A percentile compares a stretch with the other conserved stretches of the same genome.
phyloP scores from a whole-genome alignment of 208 protist genomes.

The Acanthamoeba comandoni region DNA sequence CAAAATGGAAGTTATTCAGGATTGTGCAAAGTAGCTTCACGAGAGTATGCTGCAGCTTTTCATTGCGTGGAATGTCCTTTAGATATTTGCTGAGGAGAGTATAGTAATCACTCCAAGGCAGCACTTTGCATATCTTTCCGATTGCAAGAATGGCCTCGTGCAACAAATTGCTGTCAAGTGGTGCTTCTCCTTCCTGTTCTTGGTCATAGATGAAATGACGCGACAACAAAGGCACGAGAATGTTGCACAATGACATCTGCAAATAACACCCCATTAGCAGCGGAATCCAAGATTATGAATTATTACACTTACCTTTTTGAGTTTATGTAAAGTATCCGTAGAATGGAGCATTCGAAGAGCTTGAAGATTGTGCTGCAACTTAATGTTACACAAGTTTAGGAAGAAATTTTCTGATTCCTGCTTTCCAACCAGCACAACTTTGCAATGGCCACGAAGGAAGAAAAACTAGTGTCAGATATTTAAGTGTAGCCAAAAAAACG shows the following conservation, averaged over 20 bases:
- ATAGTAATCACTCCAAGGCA: constrained; percentile 55
- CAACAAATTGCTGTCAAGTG: constrained; percentile 61
- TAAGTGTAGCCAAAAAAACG: no score
- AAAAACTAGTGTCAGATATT: no score
- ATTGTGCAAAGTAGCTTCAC: constrained; percentile 52
- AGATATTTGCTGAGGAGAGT: background rate
- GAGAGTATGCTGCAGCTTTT: constrained; percentile 1
- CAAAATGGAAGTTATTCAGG: constrained; percentile 57
- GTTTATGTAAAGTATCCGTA: background rate
- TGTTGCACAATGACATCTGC: no score
- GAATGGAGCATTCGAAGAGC: constrained; percentile 55
- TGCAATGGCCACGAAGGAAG: no score
- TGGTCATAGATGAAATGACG: no score
- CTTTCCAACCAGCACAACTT: no score
- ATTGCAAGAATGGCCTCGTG: constrained; percentile 22
- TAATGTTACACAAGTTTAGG: constrained; percentile 54
- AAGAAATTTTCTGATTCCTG: constrained; percentile 53
- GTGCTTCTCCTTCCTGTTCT: background rate
- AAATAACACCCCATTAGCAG: background rate
- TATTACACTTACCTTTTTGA: background rate
- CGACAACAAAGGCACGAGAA: no score
- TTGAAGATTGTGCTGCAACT: constrained; percentile 16
- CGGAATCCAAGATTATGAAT: background rate
- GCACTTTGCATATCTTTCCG: background rate
- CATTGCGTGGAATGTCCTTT: background rate